Percentiles rank a stretch among this genome's conserved stretches.
Evolutionary conservation across 2,329 filamentous ascomycete genomes (phyloP).

Genomic region (Fusarium guadeloupense): DNA sequence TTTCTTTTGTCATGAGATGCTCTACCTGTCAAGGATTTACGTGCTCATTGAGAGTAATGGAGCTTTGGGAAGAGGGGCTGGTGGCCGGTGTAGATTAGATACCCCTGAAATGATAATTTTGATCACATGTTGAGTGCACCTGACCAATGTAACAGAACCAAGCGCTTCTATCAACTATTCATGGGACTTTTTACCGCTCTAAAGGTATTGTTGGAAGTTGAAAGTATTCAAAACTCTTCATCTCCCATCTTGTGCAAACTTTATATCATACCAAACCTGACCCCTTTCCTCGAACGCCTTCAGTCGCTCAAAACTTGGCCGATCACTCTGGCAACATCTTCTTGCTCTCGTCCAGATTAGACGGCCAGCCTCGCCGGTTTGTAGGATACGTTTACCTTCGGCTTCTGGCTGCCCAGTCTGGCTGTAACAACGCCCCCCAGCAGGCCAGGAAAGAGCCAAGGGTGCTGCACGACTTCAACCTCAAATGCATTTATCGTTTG

Average conservation of each 20-base stretch:
- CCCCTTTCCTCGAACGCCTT: conserved; percentile 10
- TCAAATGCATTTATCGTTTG: conserved; percentile 87
- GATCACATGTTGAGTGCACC: conserved; percentile 16
- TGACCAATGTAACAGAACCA: neutral
- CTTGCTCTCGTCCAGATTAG: neutral
- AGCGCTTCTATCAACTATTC: neutral
- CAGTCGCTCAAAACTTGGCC: neutral
- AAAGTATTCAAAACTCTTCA: neutral
- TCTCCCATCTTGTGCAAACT: neutral
- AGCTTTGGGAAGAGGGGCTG: conserved; percentile 28
- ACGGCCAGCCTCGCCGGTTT: conserved; percentile 37
- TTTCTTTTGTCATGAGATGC: conserved; percentile 5
- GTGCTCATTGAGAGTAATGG: conserved; percentile 15
- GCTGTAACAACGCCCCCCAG: conserved; percentile 79
- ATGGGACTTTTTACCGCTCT: neutral
- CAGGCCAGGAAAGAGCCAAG: conserved; percentile 88
- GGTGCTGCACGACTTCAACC: conserved; percentile 90
- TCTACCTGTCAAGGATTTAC: conserved; percentile 2
- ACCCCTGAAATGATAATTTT: conserved; percentile 49
- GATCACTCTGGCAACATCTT: neutral
- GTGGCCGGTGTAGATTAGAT: conserved; percentile 53
- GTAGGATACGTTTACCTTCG: conserved; percentile 41
- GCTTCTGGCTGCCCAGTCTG: conserved; percentile 70
- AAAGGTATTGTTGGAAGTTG: neutral
- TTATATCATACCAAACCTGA: neutral